Conservation (phyloP, 106 monocot species). For the Amphibolis antarctica region DNA sequence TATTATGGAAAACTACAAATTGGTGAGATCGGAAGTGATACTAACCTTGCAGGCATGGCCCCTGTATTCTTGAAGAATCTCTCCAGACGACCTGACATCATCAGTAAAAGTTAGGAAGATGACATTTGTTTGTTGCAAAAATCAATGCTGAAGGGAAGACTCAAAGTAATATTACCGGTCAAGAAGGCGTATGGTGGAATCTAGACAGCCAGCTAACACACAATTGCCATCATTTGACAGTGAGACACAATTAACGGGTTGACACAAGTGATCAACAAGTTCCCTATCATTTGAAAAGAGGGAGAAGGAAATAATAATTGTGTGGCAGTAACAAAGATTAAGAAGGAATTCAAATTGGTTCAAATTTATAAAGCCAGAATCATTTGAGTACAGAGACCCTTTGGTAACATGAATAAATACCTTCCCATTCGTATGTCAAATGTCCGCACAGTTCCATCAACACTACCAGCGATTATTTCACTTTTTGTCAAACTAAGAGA, state of each 20-base stretch:
- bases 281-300: slow-evolving; percentile 36
- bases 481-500: slow-evolving; percentile 78
- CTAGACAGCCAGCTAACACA: slow-evolving; percentile 76
- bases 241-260: slow-evolving; percentile 90
- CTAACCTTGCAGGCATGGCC: slow-evolving; percentile 91
- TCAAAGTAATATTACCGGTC: slow-evolving; percentile 43
- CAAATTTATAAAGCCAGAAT: background rate
- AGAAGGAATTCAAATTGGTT: background rate
- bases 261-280: slow-evolving; percentile 68
- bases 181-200: slow-evolving; percentile 81
- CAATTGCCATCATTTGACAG: slow-evolving; percentile 93
- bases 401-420: slow-evolving; percentile 22
- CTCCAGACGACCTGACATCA: slow-evolving; percentile 52
- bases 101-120: too few species aligned
- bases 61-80: slow-evolving; percentile 92
- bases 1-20: background rate
- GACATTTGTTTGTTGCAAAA: too few species aligned
- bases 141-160: background rate
- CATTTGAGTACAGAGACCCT: background rate
- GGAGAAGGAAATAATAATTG: slow-evolving; percentile 1
- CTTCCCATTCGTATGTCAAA: slow-evolving; percentile 98
- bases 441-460: slow-evolving; percentile 94
- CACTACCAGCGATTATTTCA: slow-evolving; percentile 96
- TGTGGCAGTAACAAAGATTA: background rate
- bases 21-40: background rate